Base-by-base conservation (phyloP, 805 yeast species). In the Saturnispora gosingensis region DNA sequence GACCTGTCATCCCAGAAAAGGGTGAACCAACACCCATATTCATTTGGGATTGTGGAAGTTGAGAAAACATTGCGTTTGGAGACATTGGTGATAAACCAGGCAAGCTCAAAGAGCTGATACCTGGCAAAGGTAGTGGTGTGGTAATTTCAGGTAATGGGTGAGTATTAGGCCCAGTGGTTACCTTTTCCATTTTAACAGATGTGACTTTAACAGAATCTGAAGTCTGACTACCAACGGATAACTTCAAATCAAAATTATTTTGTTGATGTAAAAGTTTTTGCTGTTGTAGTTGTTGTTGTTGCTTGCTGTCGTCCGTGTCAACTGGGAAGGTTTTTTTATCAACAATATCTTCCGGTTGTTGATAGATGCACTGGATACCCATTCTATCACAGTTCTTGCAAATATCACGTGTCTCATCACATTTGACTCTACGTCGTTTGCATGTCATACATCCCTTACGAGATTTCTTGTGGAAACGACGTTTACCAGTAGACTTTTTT, bases 381-480 rank as follows among this genome's bases (percentile, higher is more conserved):
- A 90, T 78, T 55, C 88, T 82, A 46, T 72, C 68, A 67, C 98
- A 90, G 67, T 88, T 88, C 22, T 71, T 71, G 66, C 98, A 90
- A 7, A 72, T 64, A 1, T 97, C 97, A 54, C 81, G 84, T 1
- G 72, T 71, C 66, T 91, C 97, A 64, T 90, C 97, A 72, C 98
- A 90, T 64, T 90, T 90, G 40, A 91, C 97, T 48, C 97, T 73
- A 59, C 98, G 77, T 56, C 80, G 77, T 63, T 90, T 90, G 68
- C 98, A 90, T 2, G 95, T 86, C 39, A 82, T 77, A 68, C 98
- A 90, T 0, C 98, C 98, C 52, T 80, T 78, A 52, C 95, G 78
- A 35, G 95, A 85, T 67, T 91, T 91, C 54, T 82, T 85, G 64
- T 91, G 98, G 61, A 84, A 91, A 61, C 87, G 85, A 44, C 97